Base-by-base conservation (phyloP, 2,329 filamentous ascomycete genomes). In the Fusarium zealandicum region DNA sequence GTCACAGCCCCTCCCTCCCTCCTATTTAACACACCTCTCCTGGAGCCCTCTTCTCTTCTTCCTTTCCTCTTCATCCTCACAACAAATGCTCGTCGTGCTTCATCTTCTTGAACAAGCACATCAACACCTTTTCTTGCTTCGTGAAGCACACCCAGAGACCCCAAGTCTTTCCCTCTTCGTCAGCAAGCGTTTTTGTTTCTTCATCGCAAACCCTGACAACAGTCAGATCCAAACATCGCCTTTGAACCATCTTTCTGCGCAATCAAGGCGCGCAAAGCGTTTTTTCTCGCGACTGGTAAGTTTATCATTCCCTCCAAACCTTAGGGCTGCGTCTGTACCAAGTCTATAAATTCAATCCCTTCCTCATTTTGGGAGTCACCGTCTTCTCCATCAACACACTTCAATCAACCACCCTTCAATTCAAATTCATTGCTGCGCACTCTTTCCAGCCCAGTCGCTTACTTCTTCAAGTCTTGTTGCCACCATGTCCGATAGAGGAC, bases 401-500 rank as follows among this genome's bases (percentile, higher is more conserved):
- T 32, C 40, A 41, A 54, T 22, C 18, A 31, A 6, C 35, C 13
- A 36, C 6, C 14, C 16, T 18, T 48, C 48, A 37, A 27, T 46
- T 37, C 50, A 36, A 49, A 16, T 36, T 18, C 1, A 46, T 3
- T 14, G 46, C 9, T 13, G 28, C 20, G 31, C 25, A 36, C 36
- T 18, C 22, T 18, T 37, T 35, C 6, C 10, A 22, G 25, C 25
- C 18, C 43, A 41, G 8, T 38, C 8, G 42, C 56, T 51, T 35
- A 59, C 45, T 4, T 37, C 17, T 36, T 25, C 35, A 57, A 51
- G 25, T 13, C 38, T n/a, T 6, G 38, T 41, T 51, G 51, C 35
- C 38, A 48, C 11, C 17, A 74, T 75, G 73, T 74, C 73, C 51
- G 70, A 74, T 22, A 61, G 70, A 60, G 71, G 68, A 7, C 67